Base-by-base conservation (phyloP, 2,329 filamentous ascomycete genomes). In the Penicillium sp. region DNA sequence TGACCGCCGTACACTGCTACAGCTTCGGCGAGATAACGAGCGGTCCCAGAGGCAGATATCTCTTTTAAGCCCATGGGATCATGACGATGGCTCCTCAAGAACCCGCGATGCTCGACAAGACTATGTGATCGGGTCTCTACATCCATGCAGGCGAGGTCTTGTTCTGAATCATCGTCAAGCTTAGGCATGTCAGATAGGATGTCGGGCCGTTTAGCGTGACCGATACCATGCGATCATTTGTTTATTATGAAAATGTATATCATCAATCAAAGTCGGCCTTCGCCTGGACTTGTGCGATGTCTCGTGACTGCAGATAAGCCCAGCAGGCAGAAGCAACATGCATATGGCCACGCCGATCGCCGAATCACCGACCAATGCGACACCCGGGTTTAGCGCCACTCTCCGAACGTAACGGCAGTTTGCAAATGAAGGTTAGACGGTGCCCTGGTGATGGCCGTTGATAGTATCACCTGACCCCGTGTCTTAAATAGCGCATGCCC, bases 391-490 rank as follows among this genome's bases (percentile, higher is more conserved):
- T 45, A 49, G 53, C 57, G 55, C 58, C 53, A 51, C 40, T 14
- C 13, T 51, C 50, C 42, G 35, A 50, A 39, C 46, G 39, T 43
- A 40, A 41, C 22, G 22, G 20, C 39, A 41, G 6, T 20, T 38
- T 38, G 16, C 33, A 36, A 36, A 36, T 36, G 38, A 40, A 22
- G 22, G 13, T 40, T 24, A 16, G 16, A 11, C 44, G 49, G 31
- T 46, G 47, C 48, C 55, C 53, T 46, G 41, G 30, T 61, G 54
- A 54, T 39, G 33, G 50, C 55, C 46, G 50, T 54, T 53, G 55
- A 56, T 62, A 64, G 64, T 61, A 64, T 65, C 64, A 66, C 58
- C 65, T 69, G 63, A 67, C 55, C 48, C 9, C 16, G 44, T 20
- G 22, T 54, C 45, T 55, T 70, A 57, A 64, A 55, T 51, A 57